Conservation (phyloP, 768 basidiomycete genomes). For the Mycena maculata region DNA sequence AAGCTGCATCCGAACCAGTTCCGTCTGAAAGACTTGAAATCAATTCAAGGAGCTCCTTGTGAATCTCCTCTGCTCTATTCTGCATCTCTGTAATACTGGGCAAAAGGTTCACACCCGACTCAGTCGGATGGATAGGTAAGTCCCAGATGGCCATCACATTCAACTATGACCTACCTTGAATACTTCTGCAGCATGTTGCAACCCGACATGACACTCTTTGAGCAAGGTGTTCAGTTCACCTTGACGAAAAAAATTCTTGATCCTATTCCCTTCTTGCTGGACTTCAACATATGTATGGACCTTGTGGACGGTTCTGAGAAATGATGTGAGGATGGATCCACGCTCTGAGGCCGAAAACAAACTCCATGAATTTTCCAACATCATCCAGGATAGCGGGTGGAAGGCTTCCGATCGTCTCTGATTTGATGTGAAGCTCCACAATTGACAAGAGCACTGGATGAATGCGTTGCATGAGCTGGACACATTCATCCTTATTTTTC, state of each 20-base stretch:
- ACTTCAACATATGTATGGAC: not conserved
- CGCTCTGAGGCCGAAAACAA: not conserved
- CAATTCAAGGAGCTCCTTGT: not conserved
- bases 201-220: not conserved
- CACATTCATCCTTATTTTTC: too few relatives aligned
- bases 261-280: not conserved
- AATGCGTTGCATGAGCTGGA: too few relatives aligned
- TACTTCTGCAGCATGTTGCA: not conserved
- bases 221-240: not conserved
- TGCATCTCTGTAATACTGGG: not conserved
- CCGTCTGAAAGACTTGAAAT: not conserved
- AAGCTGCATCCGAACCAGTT: not conserved
- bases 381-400: too few relatives aligned
- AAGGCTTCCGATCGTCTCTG: too few relatives aligned
- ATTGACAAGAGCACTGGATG: too few relatives aligned
- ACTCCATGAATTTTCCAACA: too few relatives aligned
- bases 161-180: not conserved
- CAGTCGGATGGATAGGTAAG: not conserved
- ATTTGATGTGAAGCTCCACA: too few relatives aligned
- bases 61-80: not conserved
- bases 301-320: not conserved
- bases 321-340: not conserved
- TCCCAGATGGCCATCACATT: too few relatives aligned
- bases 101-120: not conserved
- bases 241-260: not conserved